Evolutionary conservation across 306 rosid species (phyloP), one percentile per base, ranked within the genome.

Genomic region (Datisca glomerata): DNA sequence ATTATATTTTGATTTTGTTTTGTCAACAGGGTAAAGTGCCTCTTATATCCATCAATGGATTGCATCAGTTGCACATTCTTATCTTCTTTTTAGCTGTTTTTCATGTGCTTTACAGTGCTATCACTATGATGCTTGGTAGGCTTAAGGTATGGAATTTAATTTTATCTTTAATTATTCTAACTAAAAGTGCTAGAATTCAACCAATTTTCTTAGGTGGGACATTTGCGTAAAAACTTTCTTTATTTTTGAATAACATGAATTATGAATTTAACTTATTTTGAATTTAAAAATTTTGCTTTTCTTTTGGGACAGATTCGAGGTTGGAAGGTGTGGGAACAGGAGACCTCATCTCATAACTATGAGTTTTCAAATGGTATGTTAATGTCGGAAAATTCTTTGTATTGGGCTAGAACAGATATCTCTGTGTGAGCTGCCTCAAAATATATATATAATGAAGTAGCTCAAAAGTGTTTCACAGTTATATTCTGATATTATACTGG

Each of bases 111-210:
- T 91, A 76, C 66, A 91, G 94, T 55, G 81, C 79, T 46, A 48
- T 85, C 70, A 84, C 96, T 42, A 91, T 91, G 98, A 70, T 91
- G 76, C 98, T 91, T 13, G 98, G 98, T 48, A 84, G 96, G 64
- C 72, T 91, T 22, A 91, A 91, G 96, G 98, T 91, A 46, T 8
- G 36, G 5, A 4, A 20, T 4, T 23, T 37, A 24, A 35, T 37
- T 37, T 19, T 15, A 47, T 37, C 11, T 25, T 37, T n/a, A 37
- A 6, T 31, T 24, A 16, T n/a, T n/a, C n/a, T n/a, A n/a, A n/a
- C n/a, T n/a, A n/a, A n/a, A n/a, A n/a, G n/a, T n/a, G n/a, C n/a
- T n/a, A n/a, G n/a, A n/a, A n/a, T n/a, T n/a, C n/a, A n/a, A n/a
- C 36, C 36, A 1, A 14, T 1, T 8, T 31, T 31, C 36, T 4